These are phyloP conservation scores for Anastatica hierochuntica DNA, from an alignment of 345 rosid species.

Conservation along the genomic window DNA sequence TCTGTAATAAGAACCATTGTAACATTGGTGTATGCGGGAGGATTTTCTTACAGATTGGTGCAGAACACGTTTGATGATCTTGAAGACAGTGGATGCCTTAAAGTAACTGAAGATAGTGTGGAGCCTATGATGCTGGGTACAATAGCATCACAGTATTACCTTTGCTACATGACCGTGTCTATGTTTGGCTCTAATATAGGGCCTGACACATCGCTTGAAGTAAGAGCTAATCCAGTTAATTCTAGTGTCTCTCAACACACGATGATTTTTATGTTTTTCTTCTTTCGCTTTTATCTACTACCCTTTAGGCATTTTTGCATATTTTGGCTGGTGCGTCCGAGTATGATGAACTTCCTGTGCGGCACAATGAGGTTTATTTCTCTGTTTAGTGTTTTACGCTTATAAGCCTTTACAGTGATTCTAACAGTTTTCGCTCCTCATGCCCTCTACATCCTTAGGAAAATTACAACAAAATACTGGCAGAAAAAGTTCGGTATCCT, in stretches of 20 bases:
- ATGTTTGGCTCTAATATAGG: conserved; percentile 98
- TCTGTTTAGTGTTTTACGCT: conserved; percentile 2
- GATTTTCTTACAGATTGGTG: conserved; percentile 53
- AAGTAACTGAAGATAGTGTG: conserved; percentile 60
- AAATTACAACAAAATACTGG: conserved; percentile 63
- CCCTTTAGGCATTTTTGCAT: conserved; percentile 65
- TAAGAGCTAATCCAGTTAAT: conserved; percentile 27
- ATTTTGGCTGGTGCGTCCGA: conserved; percentile 88
- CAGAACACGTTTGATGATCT: conserved; percentile 91
- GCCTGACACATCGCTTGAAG: conserved; percentile 87
- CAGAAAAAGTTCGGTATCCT: conserved; percentile 52
- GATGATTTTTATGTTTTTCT: conserved; percentile 6
- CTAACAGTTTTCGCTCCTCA: background rate
- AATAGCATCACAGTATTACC: conserved; percentile 93
- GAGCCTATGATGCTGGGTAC: conserved; percentile 85
- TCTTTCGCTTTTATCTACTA: background rate
- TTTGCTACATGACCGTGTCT: conserved; percentile 82
- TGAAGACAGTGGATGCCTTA: conserved; percentile 95
- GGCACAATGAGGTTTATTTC: conserved; percentile 81
- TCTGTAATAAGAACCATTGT: conserved; percentile 2
- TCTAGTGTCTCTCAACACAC: background rate
- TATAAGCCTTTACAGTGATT: background rate
- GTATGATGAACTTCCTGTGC: conserved; percentile 91
- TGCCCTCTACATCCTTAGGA: conserved; percentile 40
- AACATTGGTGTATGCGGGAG: background rate